These are phyloP conservation scores for Phytophthora chlamydospora DNA, from an alignment of 352 stramenopile genomes.

Conservation along the genomic window DNA sequence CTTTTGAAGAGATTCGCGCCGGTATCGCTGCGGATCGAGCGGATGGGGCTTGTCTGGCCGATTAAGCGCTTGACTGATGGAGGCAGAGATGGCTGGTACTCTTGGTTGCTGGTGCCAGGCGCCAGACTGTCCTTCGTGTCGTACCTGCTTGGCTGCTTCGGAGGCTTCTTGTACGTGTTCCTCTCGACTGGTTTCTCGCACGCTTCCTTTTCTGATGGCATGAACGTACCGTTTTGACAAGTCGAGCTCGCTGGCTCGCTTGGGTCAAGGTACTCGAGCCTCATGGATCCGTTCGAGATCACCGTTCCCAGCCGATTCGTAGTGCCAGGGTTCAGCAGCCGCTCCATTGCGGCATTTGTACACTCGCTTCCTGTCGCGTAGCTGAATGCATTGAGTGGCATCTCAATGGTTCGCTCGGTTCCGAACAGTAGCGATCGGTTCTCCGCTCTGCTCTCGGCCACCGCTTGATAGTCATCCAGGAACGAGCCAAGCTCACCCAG, in stretches of 20 bases:
- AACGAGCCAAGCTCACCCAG: conserved; percentile 31
- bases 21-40: conserved; percentile 10
- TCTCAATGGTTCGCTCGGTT: conserved; percentile 33
- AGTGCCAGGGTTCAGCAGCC: conserved; percentile 29
- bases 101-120: conserved; percentile 14
- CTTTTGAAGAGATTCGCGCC: conserved; percentile 13
- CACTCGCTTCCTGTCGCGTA: conserved; percentile 21
- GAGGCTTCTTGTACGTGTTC: not conserved
- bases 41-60: conserved; percentile 20
- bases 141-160: conserved; percentile 13
- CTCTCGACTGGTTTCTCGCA: conserved; percentile 1
- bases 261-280: conserved; percentile 43
- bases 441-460: conserved; percentile 23
- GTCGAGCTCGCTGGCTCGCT: conserved; percentile 38
- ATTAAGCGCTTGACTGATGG: conserved; percentile 18
- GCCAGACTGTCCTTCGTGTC: conserved; percentile 16
- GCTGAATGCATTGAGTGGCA: conserved; percentile 30
- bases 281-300: conserved; percentile 45
- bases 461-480: conserved; percentile 34
- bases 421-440: conserved; percentile 34
- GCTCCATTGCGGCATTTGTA: conserved; percentile 34
- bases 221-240: conserved; percentile 19
- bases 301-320: conserved; percentile 30
- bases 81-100: conserved; percentile 13
- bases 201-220: conserved; percentile 4